A percentile compares a stretch with the other conserved stretches of the same genome.
phyloP scores from a whole-genome alignment of 1,139 yeast species.

The Petasospora rhodanensis region DNA sequence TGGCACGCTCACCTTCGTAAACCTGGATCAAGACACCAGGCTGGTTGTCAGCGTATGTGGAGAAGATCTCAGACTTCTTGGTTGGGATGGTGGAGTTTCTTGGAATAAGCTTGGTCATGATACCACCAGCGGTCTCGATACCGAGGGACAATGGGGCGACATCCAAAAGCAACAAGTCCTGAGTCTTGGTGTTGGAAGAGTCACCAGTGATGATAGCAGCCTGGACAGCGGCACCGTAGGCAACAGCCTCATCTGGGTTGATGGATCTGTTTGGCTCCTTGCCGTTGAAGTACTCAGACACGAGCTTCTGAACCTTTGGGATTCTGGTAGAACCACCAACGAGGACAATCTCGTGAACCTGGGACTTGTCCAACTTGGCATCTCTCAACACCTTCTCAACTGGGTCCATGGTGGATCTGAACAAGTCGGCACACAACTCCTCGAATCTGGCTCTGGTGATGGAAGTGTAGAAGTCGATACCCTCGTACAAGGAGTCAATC shows the following conservation, averaged over 20 bases:
- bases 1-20: conserved; percentile 95
- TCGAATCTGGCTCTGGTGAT: conserved; percentile 88
- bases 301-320: conserved; percentile 86
- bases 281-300: conserved; percentile 84
- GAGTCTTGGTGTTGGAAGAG: conserved; percentile 67
- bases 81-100: conserved; percentile 98
- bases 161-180: conserved; percentile 85
- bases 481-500: conserved; percentile 76
- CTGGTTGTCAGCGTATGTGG: conserved; percentile 96
- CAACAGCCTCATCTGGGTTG: conserved; percentile 81
- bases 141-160: conserved; percentile 91
- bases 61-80: conserved; percentile 92
- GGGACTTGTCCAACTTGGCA: conserved; percentile 70
- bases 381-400: conserved; percentile 83
- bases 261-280: conserved; percentile 85
- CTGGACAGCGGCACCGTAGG: conserved; percentile 76
- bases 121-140: conserved; percentile 95
- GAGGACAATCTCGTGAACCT: conserved; percentile 79
- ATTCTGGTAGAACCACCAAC: conserved; percentile 95
- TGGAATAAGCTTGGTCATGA: conserved; percentile 89
- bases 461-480: conserved; percentile 75
- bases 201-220: conserved; percentile 88
- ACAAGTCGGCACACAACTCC: conserved; percentile 75
- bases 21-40: conserved; percentile 96
- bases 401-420: conserved; percentile 79